phyloP scores from a whole-genome alignment of 345 rosid species.

The Durio zibethinus region DNA sequence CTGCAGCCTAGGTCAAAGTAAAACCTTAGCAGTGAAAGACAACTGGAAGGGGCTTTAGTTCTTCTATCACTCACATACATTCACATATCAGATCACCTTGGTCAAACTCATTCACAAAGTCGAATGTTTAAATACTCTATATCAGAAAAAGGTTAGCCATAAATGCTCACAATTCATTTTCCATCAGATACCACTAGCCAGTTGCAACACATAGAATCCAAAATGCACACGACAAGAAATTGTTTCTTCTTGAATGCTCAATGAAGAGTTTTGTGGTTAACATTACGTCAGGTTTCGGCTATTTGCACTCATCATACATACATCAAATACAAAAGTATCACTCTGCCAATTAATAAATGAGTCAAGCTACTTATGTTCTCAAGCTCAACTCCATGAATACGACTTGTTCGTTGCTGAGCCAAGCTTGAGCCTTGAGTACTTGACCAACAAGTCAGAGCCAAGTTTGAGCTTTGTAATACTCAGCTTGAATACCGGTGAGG shows the following conservation, averaged over 20 bases:
- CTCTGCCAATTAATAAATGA: background rate
- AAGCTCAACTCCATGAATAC: no score
- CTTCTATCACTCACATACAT: background rate
- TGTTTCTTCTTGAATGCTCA: background rate
- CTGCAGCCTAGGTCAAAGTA: background rate
- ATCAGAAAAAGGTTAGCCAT: background rate
- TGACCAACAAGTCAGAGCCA: no score
- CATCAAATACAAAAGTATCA: background rate
- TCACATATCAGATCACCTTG: background rate
- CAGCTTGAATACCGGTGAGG: no score
- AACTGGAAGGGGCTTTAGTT: background rate
- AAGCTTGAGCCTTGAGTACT: no score
- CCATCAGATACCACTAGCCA: background rate
- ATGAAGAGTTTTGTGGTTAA: background rate
- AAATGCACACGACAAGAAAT: background rate
- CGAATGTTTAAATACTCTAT: background rate
- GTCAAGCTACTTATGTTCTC: no score
- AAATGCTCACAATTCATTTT: background rate
- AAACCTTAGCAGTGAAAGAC: background rate
- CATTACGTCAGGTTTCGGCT: background rate
- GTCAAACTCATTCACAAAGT: background rate
- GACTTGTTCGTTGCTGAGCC: no score
- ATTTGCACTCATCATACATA: background rate
- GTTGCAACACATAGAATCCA: background rate
- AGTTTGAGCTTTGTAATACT: no score